Evolutionary conservation across 805 yeast genomes (phyloP), one percentile per base, ranked within the genome.

Genomic region (Starmerella khaoyaiensis): DNA sequence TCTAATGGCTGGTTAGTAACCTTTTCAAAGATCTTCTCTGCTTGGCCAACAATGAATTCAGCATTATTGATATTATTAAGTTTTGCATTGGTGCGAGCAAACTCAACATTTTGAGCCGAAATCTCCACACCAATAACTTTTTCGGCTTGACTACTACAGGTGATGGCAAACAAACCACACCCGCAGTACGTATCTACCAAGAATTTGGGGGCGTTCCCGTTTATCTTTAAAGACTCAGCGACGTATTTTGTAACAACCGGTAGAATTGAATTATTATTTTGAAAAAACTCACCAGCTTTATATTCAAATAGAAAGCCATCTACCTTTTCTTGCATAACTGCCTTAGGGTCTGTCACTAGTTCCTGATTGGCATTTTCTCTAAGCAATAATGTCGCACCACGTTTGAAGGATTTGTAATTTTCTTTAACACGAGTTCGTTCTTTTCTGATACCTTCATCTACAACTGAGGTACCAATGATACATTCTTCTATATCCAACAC

Each of bases 121-220:
- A 87, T 84, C 57, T 87, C 98, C 21, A 87, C 97, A 23, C 98
- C 98, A 44, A 83, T 71, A 3, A 83, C 94, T 50, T 70, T 69
- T 30, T 78, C 77, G n/a, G 86, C 93, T 14, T 79, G 76, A 17
- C 68, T 60, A 21, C 90, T 77, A 50, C 93, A 78, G 7, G 95
- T 75, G 40, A 90, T 76, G 44, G 93, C 79, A 59, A 90, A 90
- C 29, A 90, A 63, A 0, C 98, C 98, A 3, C 93, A 80, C 1
- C 97, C 97, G 65, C 97, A 86, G 62, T 86, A 86, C 0, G 96
- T 93, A 58, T 86, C 97, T 20, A 86, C 94, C 33, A 86, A 61
- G 54, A 75, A 83, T 51, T 72, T 71, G 21, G 75, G 74, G 4
- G 57, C 49, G 5, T 8, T 32, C 20, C 34, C 40, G 14, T 28